Base-by-base conservation (phyloP, 1,284 basidiomycete species). In the Cryptococcus sp. region DNA sequence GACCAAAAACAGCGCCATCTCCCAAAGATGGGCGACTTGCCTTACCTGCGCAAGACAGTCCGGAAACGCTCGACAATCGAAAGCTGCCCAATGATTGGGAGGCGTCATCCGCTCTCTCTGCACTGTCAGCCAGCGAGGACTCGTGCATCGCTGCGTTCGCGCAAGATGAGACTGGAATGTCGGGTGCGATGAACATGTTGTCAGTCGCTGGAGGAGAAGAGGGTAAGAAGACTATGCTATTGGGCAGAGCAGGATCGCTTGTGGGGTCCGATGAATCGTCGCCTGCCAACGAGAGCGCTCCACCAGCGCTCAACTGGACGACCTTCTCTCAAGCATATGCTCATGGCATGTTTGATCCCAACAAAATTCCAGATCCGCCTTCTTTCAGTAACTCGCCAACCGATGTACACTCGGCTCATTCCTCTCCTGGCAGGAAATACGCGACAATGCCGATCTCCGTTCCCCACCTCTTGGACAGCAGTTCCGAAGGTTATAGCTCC, bases 311-410 rank as follows among this genome's bases (percentile, higher is more conserved):
- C 30, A 59, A 55, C 69, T 92, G 90, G 90, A 81, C 83, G 19
- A 85, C 85, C 0, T 92, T 92, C 73, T 84, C 89, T 57, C 78
- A 82, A 42, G 86, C 88, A 0, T 92, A 93, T 72, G 85, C 89
- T 0, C 74, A 83, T 27, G 90, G 90, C 13, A 82, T 85, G 60
- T 93, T 91, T 87, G 89, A 91, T 71, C 89, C 91, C 1, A 85
- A 87, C 64, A 83, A 83, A 54, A 88, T 85, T 0, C 90, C 90
- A 1, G 83, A 83, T 65, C 86, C 83, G 7, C 90, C 89, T 5
- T 38, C 55, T 46, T 47, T 60, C 2, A 41, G 47, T 41, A 42
- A 54, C 10, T 61, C 67, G 8, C 55, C 67, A 10, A 25, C 43
- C 5, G 58, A 62, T 38, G 47, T 60, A 13, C 52, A 58, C 17